phyloP scores from a whole-genome alignment of 257 asterid genomes.

The Apocynum venetum region DNA sequence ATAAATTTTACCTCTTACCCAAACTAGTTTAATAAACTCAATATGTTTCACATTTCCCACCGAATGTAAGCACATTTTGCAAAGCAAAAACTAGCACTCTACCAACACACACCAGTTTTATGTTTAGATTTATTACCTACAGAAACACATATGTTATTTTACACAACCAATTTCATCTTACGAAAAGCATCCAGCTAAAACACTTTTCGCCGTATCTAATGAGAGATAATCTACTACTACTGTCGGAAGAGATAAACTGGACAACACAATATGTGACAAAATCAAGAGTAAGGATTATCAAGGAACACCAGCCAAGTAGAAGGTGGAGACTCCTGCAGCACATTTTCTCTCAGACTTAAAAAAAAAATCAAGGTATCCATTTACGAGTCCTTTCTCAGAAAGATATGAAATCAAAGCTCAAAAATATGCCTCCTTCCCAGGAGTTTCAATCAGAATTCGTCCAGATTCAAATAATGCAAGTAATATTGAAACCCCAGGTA shows the following conservation, averaged over 20 bases:
- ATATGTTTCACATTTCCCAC: background rate
- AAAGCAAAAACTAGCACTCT: background rate
- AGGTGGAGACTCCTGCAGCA: background rate
- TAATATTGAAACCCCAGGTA: background rate
- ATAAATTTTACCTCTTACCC: background rate
- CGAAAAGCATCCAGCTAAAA: background rate
- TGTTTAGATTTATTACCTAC: background rate
- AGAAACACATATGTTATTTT: background rate
- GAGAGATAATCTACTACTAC: background rate
- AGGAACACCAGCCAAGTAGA: too few relatives aligned
- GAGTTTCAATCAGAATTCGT: background rate
- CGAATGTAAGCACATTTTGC: background rate
- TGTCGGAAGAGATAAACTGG: background rate
- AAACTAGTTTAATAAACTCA: background rate
- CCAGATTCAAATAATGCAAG: background rate
- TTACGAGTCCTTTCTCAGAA: background rate
- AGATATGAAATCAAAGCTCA: background rate
- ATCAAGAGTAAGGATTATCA: background rate
- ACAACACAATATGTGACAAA: background rate
- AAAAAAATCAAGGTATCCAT: background rate
- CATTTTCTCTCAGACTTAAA: background rate
- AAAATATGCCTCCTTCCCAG: background rate
- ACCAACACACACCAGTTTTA: background rate
- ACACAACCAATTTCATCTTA: background rate
- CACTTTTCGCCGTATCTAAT: background rate